A percentile compares a stretch with the other conserved stretches of the same genome.
Conservation (phyloP, 331 rosid species). For the Saraca asoca region DNA sequence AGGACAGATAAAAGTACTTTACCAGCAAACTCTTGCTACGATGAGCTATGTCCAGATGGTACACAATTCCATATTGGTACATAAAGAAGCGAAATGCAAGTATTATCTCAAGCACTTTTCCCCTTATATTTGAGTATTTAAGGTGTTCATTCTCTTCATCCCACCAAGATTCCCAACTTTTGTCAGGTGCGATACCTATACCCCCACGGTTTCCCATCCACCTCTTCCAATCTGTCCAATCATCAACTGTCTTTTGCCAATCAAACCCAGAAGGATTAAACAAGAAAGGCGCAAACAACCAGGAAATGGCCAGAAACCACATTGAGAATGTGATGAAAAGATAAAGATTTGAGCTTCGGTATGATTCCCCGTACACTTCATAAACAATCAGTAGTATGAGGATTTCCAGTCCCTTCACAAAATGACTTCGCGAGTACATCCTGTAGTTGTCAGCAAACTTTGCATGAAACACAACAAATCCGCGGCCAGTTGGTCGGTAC, state of each 20-base stretch:
- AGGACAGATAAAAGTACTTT: conserved; percentile 23
- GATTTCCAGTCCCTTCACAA: conserved; percentile 91
- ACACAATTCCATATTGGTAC: conserved; percentile 88
- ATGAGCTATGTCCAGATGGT: conserved; percentile 88
- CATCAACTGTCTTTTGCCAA: conserved; percentile 95
- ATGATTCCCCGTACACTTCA: conserved; percentile 66
- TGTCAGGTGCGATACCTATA: conserved; percentile 73
- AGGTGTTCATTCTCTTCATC: conserved; percentile 77
- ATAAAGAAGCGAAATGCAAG: conserved; percentile 85
- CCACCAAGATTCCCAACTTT: conserved; percentile 82
- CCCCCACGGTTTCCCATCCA: conserved; percentile 99
- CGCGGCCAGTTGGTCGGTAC: conserved; percentile 89
- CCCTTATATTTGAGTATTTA: conserved; percentile 70
- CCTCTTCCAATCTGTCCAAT: conserved; percentile 96
- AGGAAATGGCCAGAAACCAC: conserved; percentile 69
- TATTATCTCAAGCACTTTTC: conserved; percentile 78
- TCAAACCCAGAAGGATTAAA: conserved; percentile 70
- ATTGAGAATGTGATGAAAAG: conserved; percentile 78
- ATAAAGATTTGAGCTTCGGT: conserved; percentile 67
- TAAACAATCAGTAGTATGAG: conserved; percentile 65
- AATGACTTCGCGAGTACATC: conserved; percentile 90
- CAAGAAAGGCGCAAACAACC: conserved; percentile 70
- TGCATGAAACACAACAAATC: conserved; percentile 91
- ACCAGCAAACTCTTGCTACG: conserved; percentile 72
- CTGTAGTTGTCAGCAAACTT: conserved; percentile 91